Conservation (phyloP, 208 protist species). For the Naegleria lovaniensis region DNA sequence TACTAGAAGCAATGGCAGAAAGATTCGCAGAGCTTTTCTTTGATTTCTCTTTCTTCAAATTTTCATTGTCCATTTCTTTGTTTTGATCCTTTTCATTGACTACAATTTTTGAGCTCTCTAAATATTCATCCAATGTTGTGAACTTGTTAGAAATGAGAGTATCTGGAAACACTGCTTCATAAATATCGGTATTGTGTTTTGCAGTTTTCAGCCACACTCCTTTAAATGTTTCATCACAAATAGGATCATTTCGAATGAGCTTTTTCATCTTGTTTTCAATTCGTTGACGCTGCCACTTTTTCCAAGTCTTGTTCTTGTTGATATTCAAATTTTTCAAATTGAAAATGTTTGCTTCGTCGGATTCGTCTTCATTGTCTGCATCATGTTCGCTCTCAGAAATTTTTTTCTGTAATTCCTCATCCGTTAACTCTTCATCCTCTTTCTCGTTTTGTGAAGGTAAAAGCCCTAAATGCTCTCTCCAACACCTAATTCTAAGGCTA, state of each 20-base stretch:
- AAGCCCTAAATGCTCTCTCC: constrained; percentile 25
- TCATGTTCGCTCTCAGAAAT: background rate
- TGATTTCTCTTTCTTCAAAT: background rate
- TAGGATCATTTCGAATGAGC: background rate
- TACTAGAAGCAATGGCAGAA: background rate
- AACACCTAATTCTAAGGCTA: background rate
- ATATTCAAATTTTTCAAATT: background rate
- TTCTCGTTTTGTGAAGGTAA: background rate
- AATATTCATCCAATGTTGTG: background rate
- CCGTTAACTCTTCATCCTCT: background rate
- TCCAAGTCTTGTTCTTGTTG: background rate
- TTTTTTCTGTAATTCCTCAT: background rate
- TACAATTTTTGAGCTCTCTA: background rate
- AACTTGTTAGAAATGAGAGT: background rate
- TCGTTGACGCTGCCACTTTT: background rate
- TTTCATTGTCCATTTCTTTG: background rate
- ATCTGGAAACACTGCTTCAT: constrained; percentile 1
- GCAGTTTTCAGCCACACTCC: background rate
- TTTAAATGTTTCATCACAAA: background rate
- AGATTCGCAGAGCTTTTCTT: background rate
- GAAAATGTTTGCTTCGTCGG: background rate
- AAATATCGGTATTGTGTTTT: background rate
- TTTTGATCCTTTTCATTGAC: background rate
- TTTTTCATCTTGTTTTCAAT: background rate
- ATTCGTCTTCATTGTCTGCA: background rate